phyloP scores from a whole-genome alignment of 2,329 filamentous ascomycete species.

The Trichoderma harzianum region DNA sequence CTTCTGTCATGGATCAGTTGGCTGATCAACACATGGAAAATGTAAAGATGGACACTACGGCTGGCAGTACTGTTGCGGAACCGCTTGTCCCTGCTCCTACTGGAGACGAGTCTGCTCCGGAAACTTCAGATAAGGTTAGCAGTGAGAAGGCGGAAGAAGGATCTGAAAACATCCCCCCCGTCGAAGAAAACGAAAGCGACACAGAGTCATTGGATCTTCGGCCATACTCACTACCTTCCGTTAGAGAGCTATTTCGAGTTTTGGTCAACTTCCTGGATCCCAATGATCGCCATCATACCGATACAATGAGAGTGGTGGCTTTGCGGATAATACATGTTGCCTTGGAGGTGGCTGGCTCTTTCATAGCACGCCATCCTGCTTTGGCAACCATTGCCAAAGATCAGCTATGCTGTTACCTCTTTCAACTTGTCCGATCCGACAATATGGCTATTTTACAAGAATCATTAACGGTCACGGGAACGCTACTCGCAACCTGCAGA shows the following conservation, averaged over 20 bases:
- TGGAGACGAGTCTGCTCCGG: not conserved
- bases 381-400: slow-evolving; percentile 87
- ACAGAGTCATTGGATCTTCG: slow-evolving; percentile 60
- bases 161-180: slow-evolving; percentile 20
- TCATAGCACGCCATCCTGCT: slow-evolving; percentile 87
- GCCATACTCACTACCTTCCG: slow-evolving; percentile 91
- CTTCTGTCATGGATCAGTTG: slow-evolving; percentile 62
- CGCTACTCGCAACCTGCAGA: slow-evolving; percentile 84
- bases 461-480: slow-evolving; percentile 86
- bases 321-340: slow-evolving; percentile 95
- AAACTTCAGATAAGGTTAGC: not conserved
- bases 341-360: slow-evolving; percentile 90
- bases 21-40: slow-evolving; percentile 67
- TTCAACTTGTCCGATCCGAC: slow-evolving; percentile 93
- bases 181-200: slow-evolving; percentile 39
- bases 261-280: slow-evolving; percentile 92
- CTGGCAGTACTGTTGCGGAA: slow-evolving; percentile 35
- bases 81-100: slow-evolving; percentile 10
- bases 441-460: slow-evolving; percentile 94
- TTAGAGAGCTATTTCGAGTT: slow-evolving; percentile 89
- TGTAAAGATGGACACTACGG: slow-evolving; percentile 74
- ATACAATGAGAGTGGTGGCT: slow-evolving; percentile 96
- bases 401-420: slow-evolving; percentile 87
- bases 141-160: slow-evolving; percentile 8
- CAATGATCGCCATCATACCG: slow-evolving; percentile 86